Evolutionary conservation across 2,329 filamentous ascomycete genomes (phyloP).

Genomic region (Fusarium sp.): DNA sequence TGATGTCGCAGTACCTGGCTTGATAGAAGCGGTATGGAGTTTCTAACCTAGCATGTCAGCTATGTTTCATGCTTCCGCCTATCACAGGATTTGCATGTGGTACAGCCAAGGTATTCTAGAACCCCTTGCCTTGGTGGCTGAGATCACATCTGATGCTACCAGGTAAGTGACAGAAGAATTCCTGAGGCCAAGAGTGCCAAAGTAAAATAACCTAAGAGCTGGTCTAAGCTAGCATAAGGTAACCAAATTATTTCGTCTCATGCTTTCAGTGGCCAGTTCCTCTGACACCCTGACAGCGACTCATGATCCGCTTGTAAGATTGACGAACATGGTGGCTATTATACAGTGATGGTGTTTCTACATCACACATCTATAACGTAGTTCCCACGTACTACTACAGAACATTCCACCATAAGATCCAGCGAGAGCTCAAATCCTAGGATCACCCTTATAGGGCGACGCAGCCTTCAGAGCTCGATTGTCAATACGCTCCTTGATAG

Average conservation of each 20-base stretch:
- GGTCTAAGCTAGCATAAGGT: not conserved
- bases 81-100: not conserved
- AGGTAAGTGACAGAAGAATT: not conserved
- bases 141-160: not conserved
- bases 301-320: not conserved
- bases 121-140: not conserved
- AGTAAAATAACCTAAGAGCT: not conserved
- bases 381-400: not conserved
- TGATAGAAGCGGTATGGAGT: not conserved
- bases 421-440: not conserved
- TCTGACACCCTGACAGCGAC: not conserved
- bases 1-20: not conserved
- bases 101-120: not conserved
- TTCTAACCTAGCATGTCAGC: not conserved
- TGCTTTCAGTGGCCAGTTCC: not conserved
- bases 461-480: constrained; percentile 31
- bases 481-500: constrained; percentile 49
- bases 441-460: constrained; percentile 11
- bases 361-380: not conserved
- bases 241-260: not conserved
- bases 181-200: not conserved
- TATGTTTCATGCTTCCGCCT: not conserved
- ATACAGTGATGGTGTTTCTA: not conserved
- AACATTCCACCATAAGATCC: not conserved
- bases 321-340: not conserved